A percentile compares a stretch with the other conserved stretches of the same genome.
These are phyloP conservation scores for Skeletonema costatum DNA, from an alignment of 108 stramenopile species.

Conservation along the genomic window DNA sequence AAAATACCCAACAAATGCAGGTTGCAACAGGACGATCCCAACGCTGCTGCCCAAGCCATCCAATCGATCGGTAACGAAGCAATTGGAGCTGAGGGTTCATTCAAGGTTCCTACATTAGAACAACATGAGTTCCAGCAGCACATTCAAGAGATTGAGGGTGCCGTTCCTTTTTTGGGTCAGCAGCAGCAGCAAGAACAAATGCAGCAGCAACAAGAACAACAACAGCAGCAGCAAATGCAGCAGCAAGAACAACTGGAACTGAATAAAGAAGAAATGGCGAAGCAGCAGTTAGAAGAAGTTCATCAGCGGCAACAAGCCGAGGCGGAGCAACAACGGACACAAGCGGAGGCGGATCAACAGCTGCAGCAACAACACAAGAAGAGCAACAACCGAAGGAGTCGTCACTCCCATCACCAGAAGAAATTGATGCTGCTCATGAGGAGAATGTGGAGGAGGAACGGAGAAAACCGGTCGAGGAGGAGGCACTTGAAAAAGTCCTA, in stretches of 20 bases:
- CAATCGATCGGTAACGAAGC: constrained; percentile 30
- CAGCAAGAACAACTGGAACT: background rate
- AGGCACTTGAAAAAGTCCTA: background rate
- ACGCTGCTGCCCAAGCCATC: constrained; percentile 18
- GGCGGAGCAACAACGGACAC: constrained; percentile 5
- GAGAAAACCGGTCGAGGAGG: background rate
- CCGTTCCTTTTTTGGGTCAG: background rate
- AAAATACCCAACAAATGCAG: background rate
- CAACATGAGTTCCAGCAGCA: constrained; percentile 11
- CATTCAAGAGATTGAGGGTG: background rate
- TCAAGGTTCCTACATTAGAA: constrained; percentile 8
- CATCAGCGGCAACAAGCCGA: background rate
- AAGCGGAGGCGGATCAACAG: constrained; percentile 3
- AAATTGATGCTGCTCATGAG: background rate
- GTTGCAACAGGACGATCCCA: background rate
- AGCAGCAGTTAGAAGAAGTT: constrained; percentile 4
- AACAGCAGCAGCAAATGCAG: background rate
- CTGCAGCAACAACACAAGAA: background rate
- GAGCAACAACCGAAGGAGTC: background rate
- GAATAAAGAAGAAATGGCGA: constrained; percentile 5
- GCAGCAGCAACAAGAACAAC: background rate
- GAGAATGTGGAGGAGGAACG: background rate
- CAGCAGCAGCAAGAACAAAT: background rate
- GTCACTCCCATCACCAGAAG: background rate
- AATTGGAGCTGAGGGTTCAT: background rate